These are phyloP conservation scores for Mucor indicus DNA, from an alignment of 371 early-diverging fungal genomes.

Conservation along the genomic window DNA sequence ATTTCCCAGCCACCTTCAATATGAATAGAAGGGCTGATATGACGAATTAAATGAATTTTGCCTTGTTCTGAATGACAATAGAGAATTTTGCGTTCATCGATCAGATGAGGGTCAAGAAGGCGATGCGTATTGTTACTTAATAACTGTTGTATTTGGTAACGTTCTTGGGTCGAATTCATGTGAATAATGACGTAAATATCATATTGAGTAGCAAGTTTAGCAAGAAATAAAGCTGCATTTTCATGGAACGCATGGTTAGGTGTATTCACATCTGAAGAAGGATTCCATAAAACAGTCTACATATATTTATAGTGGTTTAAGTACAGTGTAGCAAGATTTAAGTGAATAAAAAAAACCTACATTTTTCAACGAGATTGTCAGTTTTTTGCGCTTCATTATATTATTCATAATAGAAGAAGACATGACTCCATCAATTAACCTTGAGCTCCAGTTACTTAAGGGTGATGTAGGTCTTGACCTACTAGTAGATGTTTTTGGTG, in stretches of 20 bases:
- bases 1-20: conserved; percentile 48
- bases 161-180: conserved; percentile 30
- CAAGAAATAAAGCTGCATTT: conserved; percentile 23
- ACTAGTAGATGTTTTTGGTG: not conserved
- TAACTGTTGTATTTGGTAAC: conserved; percentile 27
- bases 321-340: not conserved
- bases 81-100: conserved; percentile 23
- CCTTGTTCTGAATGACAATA: conserved; percentile 41
- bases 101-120: conserved; percentile 15
- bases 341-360: conserved; percentile 16
- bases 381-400: conserved; percentile 15
- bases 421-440: conserved; percentile 26
- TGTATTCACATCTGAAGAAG: conserved; percentile 40
- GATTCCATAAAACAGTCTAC: conserved; percentile 49
- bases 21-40: conserved; percentile 36
- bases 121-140: no score
- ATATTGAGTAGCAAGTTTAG: conserved; percentile 23
- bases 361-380: conserved; percentile 45
- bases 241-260: conserved; percentile 49
- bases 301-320: not conserved
- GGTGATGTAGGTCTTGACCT: conserved; percentile 3
- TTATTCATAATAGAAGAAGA: conserved; percentile 3
- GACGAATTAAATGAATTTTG: conserved; percentile 38
- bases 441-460: conserved; percentile 25
- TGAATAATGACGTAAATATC: conserved; percentile 44